These are phyloP conservation scores for Suhomyces sp. DNA, from an alignment of 805 yeast species.

Conservation along the genomic window DNA sequence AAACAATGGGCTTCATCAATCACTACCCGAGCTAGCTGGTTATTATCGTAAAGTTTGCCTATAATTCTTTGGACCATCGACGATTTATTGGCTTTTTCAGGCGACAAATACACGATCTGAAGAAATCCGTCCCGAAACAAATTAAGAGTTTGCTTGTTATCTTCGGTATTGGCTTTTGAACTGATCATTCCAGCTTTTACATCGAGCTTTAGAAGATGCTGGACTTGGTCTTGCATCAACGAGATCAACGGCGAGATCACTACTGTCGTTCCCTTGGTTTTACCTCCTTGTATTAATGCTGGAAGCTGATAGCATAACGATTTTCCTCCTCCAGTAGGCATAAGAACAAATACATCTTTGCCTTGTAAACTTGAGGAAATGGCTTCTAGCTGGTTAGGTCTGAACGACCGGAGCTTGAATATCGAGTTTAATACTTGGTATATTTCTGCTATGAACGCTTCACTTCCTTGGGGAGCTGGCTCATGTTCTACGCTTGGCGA, in stretches of 20 bases:
- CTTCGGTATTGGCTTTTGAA: constrained; percentile 65
- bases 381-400: constrained; percentile 86
- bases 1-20: constrained; percentile 99
- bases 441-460: constrained; percentile 67
- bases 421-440: constrained; percentile 50
- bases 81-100: constrained; percentile 88
- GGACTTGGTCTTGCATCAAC: constrained; percentile 96
- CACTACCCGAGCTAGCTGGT: constrained; percentile 75
- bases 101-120: constrained; percentile 82
- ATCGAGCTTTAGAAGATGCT: constrained; percentile 62
- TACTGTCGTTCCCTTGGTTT: constrained; percentile 77
- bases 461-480: constrained; percentile 29
- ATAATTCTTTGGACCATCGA: constrained; percentile 64
- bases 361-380: constrained; percentile 74
- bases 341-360: constrained; percentile 85
- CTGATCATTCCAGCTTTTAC: constrained; percentile 86
- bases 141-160: constrained; percentile 59
- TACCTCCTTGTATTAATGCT: constrained; percentile 74
- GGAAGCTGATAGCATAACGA: constrained; percentile 95
- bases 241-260: constrained; percentile 95
- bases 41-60: constrained; percentile 49
- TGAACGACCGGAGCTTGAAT: constrained; percentile 65
- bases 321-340: constrained; percentile 99
- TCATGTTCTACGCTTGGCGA: constrained; percentile 15
- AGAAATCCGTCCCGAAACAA: constrained; percentile 63